A percentile compares a stretch with the other conserved stretches of the same genome.
Evolutionary conservation across 2,329 filamentous ascomycete genomes (phyloP).

Genomic region (Colletotrichum horii): DNA sequence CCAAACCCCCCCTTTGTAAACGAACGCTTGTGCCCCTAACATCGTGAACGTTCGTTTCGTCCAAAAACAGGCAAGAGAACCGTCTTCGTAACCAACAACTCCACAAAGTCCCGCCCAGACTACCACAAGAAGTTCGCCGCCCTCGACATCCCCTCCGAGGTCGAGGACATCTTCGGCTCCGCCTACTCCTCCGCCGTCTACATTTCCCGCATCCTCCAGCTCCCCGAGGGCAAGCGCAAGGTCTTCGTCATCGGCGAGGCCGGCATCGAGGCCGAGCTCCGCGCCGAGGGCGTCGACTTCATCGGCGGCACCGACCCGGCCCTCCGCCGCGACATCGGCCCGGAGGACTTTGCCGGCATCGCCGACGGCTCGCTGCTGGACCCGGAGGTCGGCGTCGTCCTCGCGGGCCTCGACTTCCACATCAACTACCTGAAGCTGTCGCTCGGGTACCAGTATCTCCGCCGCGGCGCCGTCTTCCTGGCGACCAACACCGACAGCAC

Average conservation of each 20-base stretch:
- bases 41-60: neutral
- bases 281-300: conserved; percentile 77
- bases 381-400: conserved; percentile 86
- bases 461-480: conserved; percentile 81
- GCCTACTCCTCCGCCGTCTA: conserved; percentile 96
- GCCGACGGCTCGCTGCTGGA: conserved; percentile 80
- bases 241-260: conserved; percentile 93
- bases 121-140: conserved; percentile 90
- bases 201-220: conserved; percentile 88
- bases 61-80: conserved; percentile 76
- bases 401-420: conserved; percentile 92
- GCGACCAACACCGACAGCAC: conserved; percentile 95
- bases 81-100: conserved; percentile 98
- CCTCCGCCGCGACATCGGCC: conserved; percentile 77
- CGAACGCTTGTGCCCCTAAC: neutral
- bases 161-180: conserved; percentile 94
- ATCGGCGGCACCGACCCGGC: conserved; percentile 86
- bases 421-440: conserved; percentile 93
- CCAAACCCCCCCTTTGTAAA: neutral
- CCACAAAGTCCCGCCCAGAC: conserved; percentile 90
- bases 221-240: conserved; percentile 82
- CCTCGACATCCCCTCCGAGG: conserved; percentile 78
- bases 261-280: conserved; percentile 89
- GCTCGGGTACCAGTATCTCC: conserved; percentile 85
- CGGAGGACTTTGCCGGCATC: conserved; percentile 80